Base-by-base conservation (phyloP, 2,329 filamentous ascomycete genomes). In the Botrytis sinoallii region DNA sequence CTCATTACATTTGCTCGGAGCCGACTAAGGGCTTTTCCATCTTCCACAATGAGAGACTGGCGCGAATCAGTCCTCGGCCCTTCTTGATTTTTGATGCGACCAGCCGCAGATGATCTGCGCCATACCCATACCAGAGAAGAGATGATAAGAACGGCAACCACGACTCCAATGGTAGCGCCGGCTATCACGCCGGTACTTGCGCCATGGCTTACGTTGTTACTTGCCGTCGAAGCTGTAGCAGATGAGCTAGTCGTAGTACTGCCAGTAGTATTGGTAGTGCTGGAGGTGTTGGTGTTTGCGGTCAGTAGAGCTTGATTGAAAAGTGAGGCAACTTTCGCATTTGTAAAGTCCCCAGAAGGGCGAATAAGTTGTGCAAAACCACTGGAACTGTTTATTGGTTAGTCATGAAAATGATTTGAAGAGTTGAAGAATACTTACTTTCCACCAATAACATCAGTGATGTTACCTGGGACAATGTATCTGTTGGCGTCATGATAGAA, bases 381-480 rank as follows among this genome's bases (percentile, higher is more conserved):
- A 72, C 52, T 69, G 14, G 40, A 69, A 52, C 71, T 72, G 22
- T 42, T 61, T 4, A 61, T 52, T 22, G 5, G 42, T 72, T 55
- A 72, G 64, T 60, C 8, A 3, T n/a, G 46, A 38, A 29, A 12
- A 10, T 8, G 10, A 18, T n/a, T 20, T 35, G 16, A 20, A 35
- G 5, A n/a, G 6, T 40, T 20, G 16, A 35, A n/a, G 8, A 55
- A 69, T n/a, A 72, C 74, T 70, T 64, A 73, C 74, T 71, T 72
- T 64, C 81, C 82, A 35, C 82, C 81, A 61, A 82, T 80, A 35
- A 74, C 72, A 16, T 48, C 64, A 38, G 77, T 75, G 20, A 83
- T 61, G 14, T 65, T 44, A n/a, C 44, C 65, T 8, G 79, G 78
- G 4, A 83, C 80, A 29, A 75, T 68, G 71, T 82, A 83, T 22